Percentiles rank a stretch among this genome's conserved stretches.
These are phyloP conservation scores for Rhizomucor pusillus DNA, from an alignment of 371 early-diverging fungal species.

Conservation along the genomic window DNA sequence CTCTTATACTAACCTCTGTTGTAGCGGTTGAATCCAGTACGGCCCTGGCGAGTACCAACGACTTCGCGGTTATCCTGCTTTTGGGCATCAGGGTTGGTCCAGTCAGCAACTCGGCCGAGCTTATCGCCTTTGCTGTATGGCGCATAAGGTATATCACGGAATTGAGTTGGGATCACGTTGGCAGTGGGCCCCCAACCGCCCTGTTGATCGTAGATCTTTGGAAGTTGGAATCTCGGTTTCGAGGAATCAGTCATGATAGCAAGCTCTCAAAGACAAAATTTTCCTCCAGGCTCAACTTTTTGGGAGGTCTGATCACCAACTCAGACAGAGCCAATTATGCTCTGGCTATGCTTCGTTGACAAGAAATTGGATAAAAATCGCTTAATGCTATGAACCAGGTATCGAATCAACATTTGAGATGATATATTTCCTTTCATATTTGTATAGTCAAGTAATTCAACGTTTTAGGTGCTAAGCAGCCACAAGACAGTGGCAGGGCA, in stretches of 20 bases:
- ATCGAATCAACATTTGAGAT: no score
- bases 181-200: slow-evolving; percentile 79
- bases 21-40: slow-evolving; percentile 60
- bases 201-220: slow-evolving; percentile 65
- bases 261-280: no score
- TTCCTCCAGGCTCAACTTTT: no score
- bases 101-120: slow-evolving; percentile 92
- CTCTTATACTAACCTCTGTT: slow-evolving; percentile 48
- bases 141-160: slow-evolving; percentile 90
- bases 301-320: no score
- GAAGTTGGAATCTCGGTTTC: slow-evolving; percentile 60
- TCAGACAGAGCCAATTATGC: no score
- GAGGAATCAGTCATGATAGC: slow-evolving; percentile 7
- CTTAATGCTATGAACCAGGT: no score
- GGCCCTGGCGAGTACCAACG: slow-evolving; percentile 45
- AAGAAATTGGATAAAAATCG: no score
- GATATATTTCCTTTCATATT: no score
- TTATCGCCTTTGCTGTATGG: slow-evolving; percentile 96
- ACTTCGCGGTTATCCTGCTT: slow-evolving; percentile 62
- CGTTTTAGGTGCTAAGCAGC: no score
- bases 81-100: slow-evolving; percentile 73
- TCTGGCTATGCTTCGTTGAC: no score
- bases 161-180: slow-evolving; percentile 55
- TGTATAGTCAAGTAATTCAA: no score
- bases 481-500: no score